Evolutionary conservation across 2,329 filamentous ascomycete genomes (phyloP).

Genomic region (Massarina eburnea): DNA sequence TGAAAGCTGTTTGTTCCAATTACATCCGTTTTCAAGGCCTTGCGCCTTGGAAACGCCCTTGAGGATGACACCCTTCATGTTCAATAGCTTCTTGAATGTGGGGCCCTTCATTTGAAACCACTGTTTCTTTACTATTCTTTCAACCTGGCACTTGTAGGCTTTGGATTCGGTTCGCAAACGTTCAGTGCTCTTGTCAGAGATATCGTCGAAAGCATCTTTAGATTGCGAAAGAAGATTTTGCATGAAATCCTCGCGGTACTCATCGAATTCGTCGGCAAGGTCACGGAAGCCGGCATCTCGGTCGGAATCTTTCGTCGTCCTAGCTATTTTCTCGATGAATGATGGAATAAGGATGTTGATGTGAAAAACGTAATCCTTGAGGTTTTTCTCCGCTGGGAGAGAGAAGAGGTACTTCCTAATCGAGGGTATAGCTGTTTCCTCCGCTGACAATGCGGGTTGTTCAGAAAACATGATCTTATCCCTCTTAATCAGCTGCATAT

Average conservation of each 20-base stretch:
- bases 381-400: conserved; percentile 17
- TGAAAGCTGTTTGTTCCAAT: conserved; percentile 23
- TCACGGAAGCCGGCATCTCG: conserved; percentile 15
- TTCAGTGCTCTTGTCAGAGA: neutral
- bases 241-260: conserved; percentile 1
- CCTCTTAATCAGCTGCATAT: conserved; percentile 20
- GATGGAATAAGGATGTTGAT: conserved; percentile 6
- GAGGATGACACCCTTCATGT: conserved; percentile 11
- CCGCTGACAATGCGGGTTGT: conserved; percentile 13
- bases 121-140: neutral
- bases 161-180: conserved; percentile 4
- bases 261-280: conserved; percentile 18
- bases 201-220: neutral
- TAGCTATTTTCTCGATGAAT: conserved; percentile 18
- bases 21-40: conserved; percentile 15
- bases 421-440: conserved; percentile 17
- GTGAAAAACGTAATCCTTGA: conserved; percentile 13
- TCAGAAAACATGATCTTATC: conserved; percentile 11
- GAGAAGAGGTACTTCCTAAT: conserved; percentile 15
- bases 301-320: conserved; percentile 9
- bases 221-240: neutral
- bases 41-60: conserved; percentile 17
- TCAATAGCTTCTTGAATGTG: conserved; percentile 19
- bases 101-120: conserved; percentile 11
- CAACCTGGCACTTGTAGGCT: conserved; percentile 7